Percentiles rank a stretch among this genome's conserved stretches.
Conservation (phyloP, 208 protist genomes). For the Porcisia deanei region DNA sequence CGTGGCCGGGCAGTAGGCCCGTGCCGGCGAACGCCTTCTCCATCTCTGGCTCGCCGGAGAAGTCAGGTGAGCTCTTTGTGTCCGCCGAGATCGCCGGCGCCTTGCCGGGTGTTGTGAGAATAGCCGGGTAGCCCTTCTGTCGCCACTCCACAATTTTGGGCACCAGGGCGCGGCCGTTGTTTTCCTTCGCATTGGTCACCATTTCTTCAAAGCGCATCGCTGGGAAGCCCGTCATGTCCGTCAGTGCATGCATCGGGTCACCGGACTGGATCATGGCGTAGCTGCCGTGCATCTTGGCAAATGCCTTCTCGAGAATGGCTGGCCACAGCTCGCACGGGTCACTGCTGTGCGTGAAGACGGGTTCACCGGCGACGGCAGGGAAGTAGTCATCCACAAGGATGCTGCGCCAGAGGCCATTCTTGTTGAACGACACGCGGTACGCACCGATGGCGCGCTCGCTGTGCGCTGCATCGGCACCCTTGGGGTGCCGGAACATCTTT, state of each 20-base stretch:
- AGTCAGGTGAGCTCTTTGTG: constrained; percentile 42
- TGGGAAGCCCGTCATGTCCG: constrained; percentile 80
- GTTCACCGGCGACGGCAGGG: constrained; percentile 53
- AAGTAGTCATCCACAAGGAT: constrained; percentile 91
- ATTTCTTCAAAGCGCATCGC: constrained; percentile 75
- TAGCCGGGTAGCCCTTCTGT: constrained; percentile 52
- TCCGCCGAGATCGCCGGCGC: constrained; percentile 62
- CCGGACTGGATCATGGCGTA: constrained; percentile 84
- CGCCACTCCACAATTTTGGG: constrained; percentile 41
- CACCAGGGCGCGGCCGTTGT: constrained; percentile 39
- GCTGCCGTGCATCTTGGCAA: constrained; percentile 86
- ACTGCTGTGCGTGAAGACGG: constrained; percentile 57
- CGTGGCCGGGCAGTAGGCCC: constrained; percentile 75
- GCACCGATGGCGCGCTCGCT: constrained; percentile 67
- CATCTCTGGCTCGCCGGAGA: constrained; percentile 58
- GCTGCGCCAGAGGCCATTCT: constrained; percentile 86
- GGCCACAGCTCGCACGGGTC: constrained; percentile 89
- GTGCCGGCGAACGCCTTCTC: constrained; percentile 45
- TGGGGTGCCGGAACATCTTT: constrained; percentile 73
- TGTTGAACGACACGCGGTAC: constrained; percentile 90
- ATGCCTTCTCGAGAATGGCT: constrained; percentile 90
- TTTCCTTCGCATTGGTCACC: constrained; percentile 41
- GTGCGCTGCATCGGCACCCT: constrained; percentile 40
- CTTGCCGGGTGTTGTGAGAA: constrained; percentile 80
- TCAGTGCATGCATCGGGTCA: constrained; percentile 87